Conservation (phyloP, 2,329 filamentous ascomycete species). For the Aspergillus felis region DNA sequence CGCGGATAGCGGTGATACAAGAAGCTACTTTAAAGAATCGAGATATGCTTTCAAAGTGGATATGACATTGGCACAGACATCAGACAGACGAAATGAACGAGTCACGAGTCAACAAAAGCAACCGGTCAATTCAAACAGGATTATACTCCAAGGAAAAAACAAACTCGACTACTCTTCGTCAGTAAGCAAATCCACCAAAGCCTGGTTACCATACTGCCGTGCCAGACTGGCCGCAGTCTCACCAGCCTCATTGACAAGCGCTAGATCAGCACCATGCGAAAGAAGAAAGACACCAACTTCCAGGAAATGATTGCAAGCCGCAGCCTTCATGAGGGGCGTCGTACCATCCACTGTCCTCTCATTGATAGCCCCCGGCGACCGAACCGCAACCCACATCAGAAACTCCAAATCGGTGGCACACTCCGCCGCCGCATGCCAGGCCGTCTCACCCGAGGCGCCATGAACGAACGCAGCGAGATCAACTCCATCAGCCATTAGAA, state of each 20-base stretch:
- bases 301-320: background rate
- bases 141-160: too few species aligned
- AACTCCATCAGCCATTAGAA: background rate
- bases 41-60: background rate
- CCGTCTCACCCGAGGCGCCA: background rate
- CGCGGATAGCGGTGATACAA: background rate
- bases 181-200: background rate
- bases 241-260: background rate
- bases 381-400: background rate
- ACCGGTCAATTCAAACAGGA: background rate
- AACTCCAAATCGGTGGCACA: background rate
- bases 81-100: background rate
- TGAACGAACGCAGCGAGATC: background rate
- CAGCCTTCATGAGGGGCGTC: background rate
- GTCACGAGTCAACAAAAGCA: background rate
- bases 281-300: background rate
- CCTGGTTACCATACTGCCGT: background rate
- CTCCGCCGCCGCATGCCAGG: background rate
- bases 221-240: background rate
- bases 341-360: background rate
- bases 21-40: background rate
- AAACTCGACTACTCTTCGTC: background rate
- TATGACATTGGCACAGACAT: background rate
- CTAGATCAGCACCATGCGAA: background rate
- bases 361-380: background rate